Evolutionary conservation across 352 stramenopile species (phyloP).

Genomic region (Lagenidium sp.): DNA sequence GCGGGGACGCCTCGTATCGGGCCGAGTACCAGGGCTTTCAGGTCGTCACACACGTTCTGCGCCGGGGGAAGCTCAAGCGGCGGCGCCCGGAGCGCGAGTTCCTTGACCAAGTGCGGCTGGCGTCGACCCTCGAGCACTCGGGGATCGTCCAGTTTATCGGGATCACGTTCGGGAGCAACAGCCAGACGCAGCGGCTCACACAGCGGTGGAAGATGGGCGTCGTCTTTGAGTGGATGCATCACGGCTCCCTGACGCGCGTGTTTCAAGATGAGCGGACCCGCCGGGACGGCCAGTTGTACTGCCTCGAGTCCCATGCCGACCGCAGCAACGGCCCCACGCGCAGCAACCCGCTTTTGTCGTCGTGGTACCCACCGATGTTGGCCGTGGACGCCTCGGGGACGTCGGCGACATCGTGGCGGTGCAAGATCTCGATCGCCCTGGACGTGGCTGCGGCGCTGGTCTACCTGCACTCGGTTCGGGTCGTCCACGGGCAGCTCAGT

Average conservation of each 20-base stretch:
- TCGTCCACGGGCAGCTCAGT: conserved; percentile 49
- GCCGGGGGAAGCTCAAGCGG: conserved; percentile 32
- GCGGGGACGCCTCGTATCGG: conserved; percentile 23
- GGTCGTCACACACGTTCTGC: conserved; percentile 52
- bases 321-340: background rate
- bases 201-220: conserved; percentile 53
- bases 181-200: conserved; percentile 14
- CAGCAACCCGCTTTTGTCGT: conserved; percentile 18
- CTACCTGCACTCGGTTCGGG: conserved; percentile 57
- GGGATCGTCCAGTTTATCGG: conserved; percentile 77
- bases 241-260: conserved; percentile 45
- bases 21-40: conserved; percentile 68
- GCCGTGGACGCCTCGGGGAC: background rate
- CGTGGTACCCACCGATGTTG: conserved; percentile 8
- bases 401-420: conserved; percentile 10
- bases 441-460: conserved; percentile 75
- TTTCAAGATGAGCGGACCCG: conserved; percentile 46
- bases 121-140: conserved; percentile 44
- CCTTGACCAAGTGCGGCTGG: conserved; percentile 58
- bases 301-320: no score
- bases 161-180: conserved; percentile 46
- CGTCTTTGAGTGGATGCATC: conserved; percentile 72
- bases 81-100: conserved; percentile 37
- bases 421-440: conserved; percentile 69
- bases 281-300: conserved; percentile 46